phyloP scores from a whole-genome alignment of 2,329 filamentous ascomycete species.

The Ambrosiella beaveri region DNA sequence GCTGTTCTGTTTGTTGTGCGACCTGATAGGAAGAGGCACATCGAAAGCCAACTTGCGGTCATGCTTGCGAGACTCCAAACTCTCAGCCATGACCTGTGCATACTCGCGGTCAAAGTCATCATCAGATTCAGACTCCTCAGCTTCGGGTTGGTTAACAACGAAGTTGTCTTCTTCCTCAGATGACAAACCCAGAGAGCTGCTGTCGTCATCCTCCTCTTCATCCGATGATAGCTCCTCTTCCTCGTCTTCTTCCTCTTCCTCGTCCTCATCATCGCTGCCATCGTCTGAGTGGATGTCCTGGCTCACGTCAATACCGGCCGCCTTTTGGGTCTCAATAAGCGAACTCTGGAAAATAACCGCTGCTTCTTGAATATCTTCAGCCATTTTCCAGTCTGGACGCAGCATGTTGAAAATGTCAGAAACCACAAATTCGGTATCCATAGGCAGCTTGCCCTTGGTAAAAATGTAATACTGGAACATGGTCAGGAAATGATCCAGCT shows the following conservation, averaged over 20 bases:
- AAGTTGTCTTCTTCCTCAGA: constrained; percentile 62
- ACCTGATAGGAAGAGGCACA: constrained; percentile 83
- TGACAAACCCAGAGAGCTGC: constrained; percentile 14
- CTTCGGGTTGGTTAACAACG: constrained; percentile 77
- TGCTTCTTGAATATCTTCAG: constrained; percentile 66
- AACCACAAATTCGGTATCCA: constrained; percentile 94
- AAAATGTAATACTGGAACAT: constrained; percentile 96
- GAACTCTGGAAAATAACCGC: constrained; percentile 68
- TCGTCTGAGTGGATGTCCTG: constrained; percentile 61
- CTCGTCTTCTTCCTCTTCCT: constrained; percentile 39
- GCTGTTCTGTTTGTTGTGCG: constrained; percentile 24
- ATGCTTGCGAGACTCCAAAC: constrained; percentile 85
- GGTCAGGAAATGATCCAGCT: constrained; percentile 89
- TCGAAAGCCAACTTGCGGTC: constrained; percentile 91
- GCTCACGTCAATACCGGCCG: constrained; percentile 50
- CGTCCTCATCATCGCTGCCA: constrained; percentile 45
- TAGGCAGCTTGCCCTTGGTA: constrained; percentile 74
- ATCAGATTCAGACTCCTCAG: constrained; percentile 81
- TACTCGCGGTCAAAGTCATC: constrained; percentile 97
- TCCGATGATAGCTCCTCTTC: constrained; percentile 37
- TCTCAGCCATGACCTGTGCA: constrained; percentile 96
- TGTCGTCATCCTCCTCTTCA: constrained; percentile 42
- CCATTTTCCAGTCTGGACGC: constrained; percentile 83
- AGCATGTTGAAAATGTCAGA: constrained; percentile 78
- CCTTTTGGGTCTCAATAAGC: constrained; percentile 79